Evolutionary conservation across 106 monocot genomes (phyloP).

Genomic region (Acorus calamus): DNA sequence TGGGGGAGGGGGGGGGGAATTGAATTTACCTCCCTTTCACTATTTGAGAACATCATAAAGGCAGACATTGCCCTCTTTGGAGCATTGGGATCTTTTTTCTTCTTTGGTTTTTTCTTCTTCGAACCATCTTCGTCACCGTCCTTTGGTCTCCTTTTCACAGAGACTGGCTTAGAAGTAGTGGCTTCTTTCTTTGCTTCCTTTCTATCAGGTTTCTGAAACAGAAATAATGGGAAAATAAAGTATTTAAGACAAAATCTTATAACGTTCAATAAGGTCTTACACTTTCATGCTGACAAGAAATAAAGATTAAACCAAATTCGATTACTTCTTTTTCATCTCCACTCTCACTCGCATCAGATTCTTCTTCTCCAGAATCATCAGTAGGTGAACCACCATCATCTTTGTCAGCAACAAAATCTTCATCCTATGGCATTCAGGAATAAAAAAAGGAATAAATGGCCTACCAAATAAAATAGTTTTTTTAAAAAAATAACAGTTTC

Average conservation of each 20-base stretch:
- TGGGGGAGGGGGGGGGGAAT: no score
- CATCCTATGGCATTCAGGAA: constrained; percentile 44
- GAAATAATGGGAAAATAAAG: neutral
- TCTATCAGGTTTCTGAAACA: constrained; percentile 54
- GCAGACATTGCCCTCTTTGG: constrained; percentile 95
- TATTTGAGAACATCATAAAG: constrained; percentile 95
- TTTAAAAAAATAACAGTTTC: neutral
- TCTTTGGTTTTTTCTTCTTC: constrained; percentile 71
- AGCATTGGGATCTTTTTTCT: constrained; percentile 95
- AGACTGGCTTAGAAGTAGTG: constrained; percentile 29
- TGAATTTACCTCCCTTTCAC: constrained; percentile 77
- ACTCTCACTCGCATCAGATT: constrained; percentile 84
- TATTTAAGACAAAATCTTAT: neutral
- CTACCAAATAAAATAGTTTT: neutral
- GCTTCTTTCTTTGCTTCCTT: constrained; percentile 64
- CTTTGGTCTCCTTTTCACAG: constrained; percentile 47
- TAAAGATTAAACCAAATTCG: no score
- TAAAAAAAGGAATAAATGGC: neutral
- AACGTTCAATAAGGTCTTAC: no score
- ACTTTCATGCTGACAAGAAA: no score
- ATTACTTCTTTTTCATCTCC: constrained; percentile 66
- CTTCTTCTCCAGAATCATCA: constrained; percentile 80
- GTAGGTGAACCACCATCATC: constrained; percentile 97
- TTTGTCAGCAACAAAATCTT: constrained; percentile 96
- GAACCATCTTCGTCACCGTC: constrained; percentile 77